Evolutionary conservation across 768 basidiomycete genomes (phyloP).

Genomic region (Cubamyces lactineus): DNA sequence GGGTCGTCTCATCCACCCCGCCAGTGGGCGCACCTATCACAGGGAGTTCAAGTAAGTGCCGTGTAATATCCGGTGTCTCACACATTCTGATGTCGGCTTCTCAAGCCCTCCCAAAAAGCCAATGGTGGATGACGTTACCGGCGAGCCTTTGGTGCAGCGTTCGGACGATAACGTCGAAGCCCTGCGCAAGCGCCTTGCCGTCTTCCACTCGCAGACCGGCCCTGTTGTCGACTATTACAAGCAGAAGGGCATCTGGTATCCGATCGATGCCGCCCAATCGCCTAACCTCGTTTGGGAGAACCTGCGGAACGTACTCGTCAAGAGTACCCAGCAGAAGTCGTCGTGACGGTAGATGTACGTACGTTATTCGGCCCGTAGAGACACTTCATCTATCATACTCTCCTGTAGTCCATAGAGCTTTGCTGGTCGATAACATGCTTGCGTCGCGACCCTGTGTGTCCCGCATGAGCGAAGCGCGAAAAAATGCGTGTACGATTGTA

Average conservation of each 20-base stretch:
- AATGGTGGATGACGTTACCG: slow-evolving; percentile 92
- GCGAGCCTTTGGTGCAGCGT: slow-evolving; percentile 95
- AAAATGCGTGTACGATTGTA: too few relatives aligned
- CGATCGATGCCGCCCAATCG: slow-evolving; percentile 92
- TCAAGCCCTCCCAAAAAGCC: slow-evolving; percentile 93
- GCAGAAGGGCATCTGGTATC: slow-evolving; percentile 84
- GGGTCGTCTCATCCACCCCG: slow-evolving; percentile 89
- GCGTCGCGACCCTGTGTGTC: too few relatives aligned
- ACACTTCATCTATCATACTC: slow-evolving; percentile 15
- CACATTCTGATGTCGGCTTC: background rate
- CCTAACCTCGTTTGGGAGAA: slow-evolving; percentile 92
- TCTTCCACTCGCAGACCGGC: slow-evolving; percentile 94
- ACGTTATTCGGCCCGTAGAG: slow-evolving; percentile 18
- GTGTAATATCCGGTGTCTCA: slow-evolving; percentile 5
- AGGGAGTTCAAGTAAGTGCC: slow-evolving; percentile 84
- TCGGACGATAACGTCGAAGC: slow-evolving; percentile 98
- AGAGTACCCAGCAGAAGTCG: slow-evolving; percentile 10
- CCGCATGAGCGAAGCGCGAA: too few relatives aligned
- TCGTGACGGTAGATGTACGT: slow-evolving; percentile 8
- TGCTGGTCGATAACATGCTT: slow-evolving; percentile 1
- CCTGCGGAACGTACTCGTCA: slow-evolving; percentile 64
- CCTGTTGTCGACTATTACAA: slow-evolving; percentile 98
- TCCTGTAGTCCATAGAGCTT: slow-evolving; percentile 20
- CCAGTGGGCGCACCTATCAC: slow-evolving; percentile 92
- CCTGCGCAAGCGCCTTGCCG: slow-evolving; percentile 80